Base-by-base conservation (phyloP, 306 rosid species). In the Hippophae tibetana region DNA sequence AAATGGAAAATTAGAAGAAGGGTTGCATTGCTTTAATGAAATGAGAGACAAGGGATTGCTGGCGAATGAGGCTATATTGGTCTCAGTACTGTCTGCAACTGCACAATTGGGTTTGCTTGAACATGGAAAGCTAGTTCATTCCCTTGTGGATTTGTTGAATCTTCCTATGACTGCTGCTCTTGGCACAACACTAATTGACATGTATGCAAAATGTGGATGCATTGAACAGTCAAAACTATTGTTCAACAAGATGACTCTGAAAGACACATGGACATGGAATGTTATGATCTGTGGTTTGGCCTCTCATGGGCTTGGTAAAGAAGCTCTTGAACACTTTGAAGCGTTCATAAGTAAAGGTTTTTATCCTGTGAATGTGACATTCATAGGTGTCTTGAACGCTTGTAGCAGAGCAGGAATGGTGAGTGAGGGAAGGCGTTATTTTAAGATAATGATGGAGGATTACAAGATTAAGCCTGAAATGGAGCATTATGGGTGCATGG, bases 261-360 rank as follows among this genome's bases (percentile, higher is more conserved):
- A 68, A 54, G 81, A 82, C 2, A 49, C 77, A 53, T 81, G 84
- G 26, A 76, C 78, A 0, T 84, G 95, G 90, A 84, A 87, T 56
- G 69, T 79, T 72, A 77, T 81, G 89, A 81, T 87, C 65, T 81
- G 95, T 38, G 95, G 92, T 57, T 68, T 84, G 53, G 95, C 95
- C 43, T 75, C 73, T 78, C 89, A 87, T 40, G 95, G 86, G 11
- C 81, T 61, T 70, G 92, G 92, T 53, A 61, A 69, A 44, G 80
- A 58, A 6, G 86, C 94, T 9, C 46, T 78, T 43, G 68, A 77
- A 42, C 75, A 77, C 60, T 79, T 82, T 25, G 71, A 49, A 68
- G 67, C 73, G 72, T 82, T 85, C 89, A 80, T 72, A 61, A 56
- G 43, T 47, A 65, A 72, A 43, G 52, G 13, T 68, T 68, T 82